These are phyloP conservation scores for Tremellales sp. DNA, from an alignment of 1,284 basidiomycete genomes.

Conservation along the genomic window DNA sequence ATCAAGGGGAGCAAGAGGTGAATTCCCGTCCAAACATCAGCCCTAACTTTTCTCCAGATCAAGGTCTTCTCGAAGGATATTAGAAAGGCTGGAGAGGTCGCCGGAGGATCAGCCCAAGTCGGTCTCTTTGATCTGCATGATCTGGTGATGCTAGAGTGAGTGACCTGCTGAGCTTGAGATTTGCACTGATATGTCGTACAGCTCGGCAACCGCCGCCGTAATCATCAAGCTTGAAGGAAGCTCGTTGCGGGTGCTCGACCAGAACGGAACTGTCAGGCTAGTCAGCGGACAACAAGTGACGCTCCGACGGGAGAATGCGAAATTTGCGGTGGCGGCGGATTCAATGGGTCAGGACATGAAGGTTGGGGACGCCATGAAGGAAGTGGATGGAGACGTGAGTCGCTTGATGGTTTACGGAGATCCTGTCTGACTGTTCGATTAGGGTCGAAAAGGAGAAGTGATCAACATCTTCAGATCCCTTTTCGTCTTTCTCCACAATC, in stretches of 20 bases:
- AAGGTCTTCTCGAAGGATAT: slow-evolving; percentile 97
- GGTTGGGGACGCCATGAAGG: slow-evolving; percentile 89
- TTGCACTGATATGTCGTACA: slow-evolving; percentile 50
- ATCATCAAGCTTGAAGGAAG: slow-evolving; percentile 97
- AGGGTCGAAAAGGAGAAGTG: slow-evolving; percentile 87
- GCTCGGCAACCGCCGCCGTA: slow-evolving; percentile 88
- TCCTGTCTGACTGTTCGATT: slow-evolving; percentile 9
- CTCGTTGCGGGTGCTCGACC: slow-evolving; percentile 91
- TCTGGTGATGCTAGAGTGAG: slow-evolving; percentile 91
- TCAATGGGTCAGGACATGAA: slow-evolving; percentile 68
- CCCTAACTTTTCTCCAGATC: slow-evolving; percentile 56
- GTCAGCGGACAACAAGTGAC: slow-evolving; percentile 95
- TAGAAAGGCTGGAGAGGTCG: slow-evolving; percentile 94
- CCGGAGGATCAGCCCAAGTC: slow-evolving; percentile 78
- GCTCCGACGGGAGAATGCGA: slow-evolving; percentile 74
- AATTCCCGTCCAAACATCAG: slow-evolving; percentile 16
- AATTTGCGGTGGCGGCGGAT: slow-evolving; percentile 83
- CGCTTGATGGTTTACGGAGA: not conserved
- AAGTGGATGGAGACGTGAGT: slow-evolving; percentile 78
- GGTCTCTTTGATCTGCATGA: slow-evolving; percentile 96
- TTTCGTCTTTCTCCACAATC: slow-evolving; percentile 90
- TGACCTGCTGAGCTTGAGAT: slow-evolving; percentile 19
- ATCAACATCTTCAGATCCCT: slow-evolving; percentile 93
- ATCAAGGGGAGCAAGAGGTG: slow-evolving; percentile 92
- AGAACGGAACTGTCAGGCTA: slow-evolving; percentile 80